Conservation (phyloP, 176 grass and related monocot species). For the Paspalum vaginatum region DNA sequence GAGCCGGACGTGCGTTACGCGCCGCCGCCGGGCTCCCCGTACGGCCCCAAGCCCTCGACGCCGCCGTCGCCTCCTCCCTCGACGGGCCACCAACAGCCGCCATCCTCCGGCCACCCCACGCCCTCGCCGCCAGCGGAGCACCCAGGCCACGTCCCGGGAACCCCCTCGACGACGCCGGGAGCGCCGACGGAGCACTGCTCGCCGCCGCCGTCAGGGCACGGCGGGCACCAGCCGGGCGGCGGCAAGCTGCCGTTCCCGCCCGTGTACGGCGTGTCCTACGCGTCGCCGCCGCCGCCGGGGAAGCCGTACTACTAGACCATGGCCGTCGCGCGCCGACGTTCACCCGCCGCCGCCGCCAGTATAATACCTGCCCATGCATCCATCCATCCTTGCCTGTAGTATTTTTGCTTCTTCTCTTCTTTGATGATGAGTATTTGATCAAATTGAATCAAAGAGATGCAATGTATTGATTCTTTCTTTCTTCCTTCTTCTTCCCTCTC, state of each 20-base stretch:
- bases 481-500: neutral
- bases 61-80: slow-evolving; percentile 35
- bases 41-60: slow-evolving; percentile 25
- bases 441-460: slow-evolving; percentile 47
- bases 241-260: slow-evolving; percentile 63
- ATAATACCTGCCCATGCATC: slow-evolving; percentile 38
- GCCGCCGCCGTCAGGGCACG: slow-evolving; percentile 46
- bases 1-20: slow-evolving; percentile 49
- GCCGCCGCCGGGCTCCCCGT: slow-evolving; percentile 38
- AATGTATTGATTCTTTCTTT: slow-evolving; percentile 54
- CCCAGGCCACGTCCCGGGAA: slow-evolving; percentile 35
- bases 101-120: slow-evolving; percentile 23
- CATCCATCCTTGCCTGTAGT: slow-evolving; percentile 1
- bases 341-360: slow-evolving; percentile 35
- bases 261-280: slow-evolving; percentile 65
- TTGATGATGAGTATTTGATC: slow-evolving; percentile 43
- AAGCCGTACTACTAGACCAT: slow-evolving; percentile 52
- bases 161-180: slow-evolving; percentile 36
- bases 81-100: slow-evolving; percentile 33
- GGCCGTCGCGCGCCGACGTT: neutral
- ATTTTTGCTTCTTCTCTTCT: neutral
- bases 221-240: slow-evolving; percentile 13
- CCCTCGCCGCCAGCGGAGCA: slow-evolving; percentile 38
- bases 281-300: slow-evolving; percentile 63
- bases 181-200: slow-evolving; percentile 35